Conservation (phyloP, 2,329 filamentous ascomycete species). For the Pseudogymnoascus sp. region DNA sequence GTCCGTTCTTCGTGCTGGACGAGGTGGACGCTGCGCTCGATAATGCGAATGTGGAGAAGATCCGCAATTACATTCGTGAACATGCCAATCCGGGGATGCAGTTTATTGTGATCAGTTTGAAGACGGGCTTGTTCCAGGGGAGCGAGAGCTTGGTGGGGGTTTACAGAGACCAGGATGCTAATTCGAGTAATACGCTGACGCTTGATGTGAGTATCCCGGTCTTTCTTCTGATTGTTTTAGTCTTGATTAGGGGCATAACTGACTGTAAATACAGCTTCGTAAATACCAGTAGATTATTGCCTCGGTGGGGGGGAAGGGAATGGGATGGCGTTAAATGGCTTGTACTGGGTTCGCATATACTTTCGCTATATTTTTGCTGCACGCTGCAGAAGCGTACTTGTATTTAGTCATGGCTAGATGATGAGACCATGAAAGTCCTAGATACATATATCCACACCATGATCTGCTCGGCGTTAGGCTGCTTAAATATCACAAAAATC, state of each 20-base stretch:
- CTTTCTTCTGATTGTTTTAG: neutral
- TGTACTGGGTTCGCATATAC: neutral
- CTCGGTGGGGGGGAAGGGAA: neutral
- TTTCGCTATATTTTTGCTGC: neutral
- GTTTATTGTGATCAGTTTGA: slow-evolving; percentile 95
- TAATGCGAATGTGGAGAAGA: slow-evolving; percentile 91
- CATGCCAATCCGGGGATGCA: slow-evolving; percentile 97
- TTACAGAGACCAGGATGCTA: slow-evolving; percentile 88
- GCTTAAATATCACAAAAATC: neutral
- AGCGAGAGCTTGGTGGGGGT: slow-evolving; percentile 94
- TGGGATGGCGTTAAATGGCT: neutral
- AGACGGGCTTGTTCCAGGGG: slow-evolving; percentile 91
- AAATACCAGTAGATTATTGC: slow-evolving; percentile 9
- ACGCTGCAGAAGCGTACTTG: neutral
- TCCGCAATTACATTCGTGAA: slow-evolving; percentile 91
- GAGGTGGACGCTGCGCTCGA: slow-evolving; percentile 98
- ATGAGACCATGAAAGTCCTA: neutral
- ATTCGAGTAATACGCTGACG: slow-evolving; percentile 84
- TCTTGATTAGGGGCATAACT: neutral
- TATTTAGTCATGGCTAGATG: neutral
- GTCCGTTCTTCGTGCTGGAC: slow-evolving; percentile 94
- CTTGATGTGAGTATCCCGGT: slow-evolving; percentile 68
- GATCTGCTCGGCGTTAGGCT: neutral
- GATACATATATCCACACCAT: neutral
- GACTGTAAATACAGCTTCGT: slow-evolving; percentile 5